Evolutionary conservation across 331 rosid species (phyloP).

Genomic region (Pyrus hybrid): DNA sequence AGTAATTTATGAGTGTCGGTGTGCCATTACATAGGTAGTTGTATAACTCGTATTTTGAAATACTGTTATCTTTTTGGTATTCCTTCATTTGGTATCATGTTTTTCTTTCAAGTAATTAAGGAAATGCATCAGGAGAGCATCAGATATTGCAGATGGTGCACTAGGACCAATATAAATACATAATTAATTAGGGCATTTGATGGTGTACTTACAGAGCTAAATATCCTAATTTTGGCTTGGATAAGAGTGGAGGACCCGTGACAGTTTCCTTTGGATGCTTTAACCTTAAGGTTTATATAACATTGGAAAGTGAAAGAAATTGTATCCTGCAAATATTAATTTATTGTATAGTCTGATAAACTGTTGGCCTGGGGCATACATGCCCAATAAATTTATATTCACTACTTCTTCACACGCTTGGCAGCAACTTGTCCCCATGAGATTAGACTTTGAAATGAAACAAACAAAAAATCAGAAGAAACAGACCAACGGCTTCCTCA

Average conservation of each 20-base stretch:
- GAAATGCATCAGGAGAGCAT: neutral
- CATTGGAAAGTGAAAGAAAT: neutral
- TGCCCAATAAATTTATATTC: slow-evolving; percentile 30
- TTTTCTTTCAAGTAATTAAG: neutral
- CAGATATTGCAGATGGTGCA: neutral
- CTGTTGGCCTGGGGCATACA: slow-evolving; percentile 32
- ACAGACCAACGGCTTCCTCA: slow-evolving; percentile 41
- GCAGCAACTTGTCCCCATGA: slow-evolving; percentile 10
- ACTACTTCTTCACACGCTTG: slow-evolving; percentile 2
- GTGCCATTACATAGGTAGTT: neutral
- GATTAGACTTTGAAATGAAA: neutral
- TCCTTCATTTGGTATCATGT: neutral
- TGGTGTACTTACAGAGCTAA: neutral
- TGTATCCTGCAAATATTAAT: slow-evolving; percentile 17
- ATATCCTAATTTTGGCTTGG: slow-evolving; percentile 5
- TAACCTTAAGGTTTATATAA: neutral
- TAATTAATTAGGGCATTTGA: neutral
- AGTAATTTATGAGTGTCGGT: neutral
- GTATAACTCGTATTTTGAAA: neutral
- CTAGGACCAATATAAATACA: neutral
- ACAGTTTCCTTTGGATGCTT: slow-evolving; percentile 20
- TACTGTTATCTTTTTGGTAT: neutral
- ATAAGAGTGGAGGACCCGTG: slow-evolving; percentile 29
- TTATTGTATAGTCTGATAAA: slow-evolving; percentile 6
- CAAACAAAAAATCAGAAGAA: slow-evolving; percentile 17